Conservation (phyloP, 192 early-diverging fungal genomes). For the Diversispora epigaea region DNA sequence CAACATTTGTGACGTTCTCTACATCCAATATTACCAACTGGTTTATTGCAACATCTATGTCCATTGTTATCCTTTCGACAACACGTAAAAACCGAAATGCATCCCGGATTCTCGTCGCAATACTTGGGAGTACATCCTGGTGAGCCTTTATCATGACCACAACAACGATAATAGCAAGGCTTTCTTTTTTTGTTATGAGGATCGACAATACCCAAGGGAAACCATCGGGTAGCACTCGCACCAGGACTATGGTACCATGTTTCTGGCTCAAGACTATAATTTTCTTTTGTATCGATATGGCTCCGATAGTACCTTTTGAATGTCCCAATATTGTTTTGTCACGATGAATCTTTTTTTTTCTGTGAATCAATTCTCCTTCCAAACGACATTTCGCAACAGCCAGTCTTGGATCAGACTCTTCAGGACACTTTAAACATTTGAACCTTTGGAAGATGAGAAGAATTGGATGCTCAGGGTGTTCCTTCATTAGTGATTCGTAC, state of each 20-base stretch:
- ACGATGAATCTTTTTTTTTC: neutral
- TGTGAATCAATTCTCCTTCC: neutral
- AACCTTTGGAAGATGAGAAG: neutral
- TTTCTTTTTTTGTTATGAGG: neutral
- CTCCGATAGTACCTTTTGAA: neutral
- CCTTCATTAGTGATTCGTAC: constrained; percentile 2
- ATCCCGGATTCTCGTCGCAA: too few species aligned
- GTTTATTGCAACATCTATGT: too few species aligned
- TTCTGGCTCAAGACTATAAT: neutral
- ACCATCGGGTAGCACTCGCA: too few species aligned
- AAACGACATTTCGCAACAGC: constrained; percentile 3
- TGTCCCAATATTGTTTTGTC: neutral
- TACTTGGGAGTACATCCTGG: neutral
- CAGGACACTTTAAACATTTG: constrained; percentile 15
- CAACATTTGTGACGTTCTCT: too few species aligned
- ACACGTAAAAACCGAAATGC: too few species aligned
- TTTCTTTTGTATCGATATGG: neutral
- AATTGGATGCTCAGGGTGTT: neutral
- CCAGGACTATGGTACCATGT: too few species aligned
- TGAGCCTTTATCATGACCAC: neutral
- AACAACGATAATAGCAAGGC: neutral
- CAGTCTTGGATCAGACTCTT: constrained; percentile 16
- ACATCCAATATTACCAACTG: too few species aligned
- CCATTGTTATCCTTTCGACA: too few species aligned
- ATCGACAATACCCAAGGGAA: too few species aligned